Base-by-base conservation (phyloP, 2,329 filamentous ascomycete genomes). In the Mariannaea sp. region DNA sequence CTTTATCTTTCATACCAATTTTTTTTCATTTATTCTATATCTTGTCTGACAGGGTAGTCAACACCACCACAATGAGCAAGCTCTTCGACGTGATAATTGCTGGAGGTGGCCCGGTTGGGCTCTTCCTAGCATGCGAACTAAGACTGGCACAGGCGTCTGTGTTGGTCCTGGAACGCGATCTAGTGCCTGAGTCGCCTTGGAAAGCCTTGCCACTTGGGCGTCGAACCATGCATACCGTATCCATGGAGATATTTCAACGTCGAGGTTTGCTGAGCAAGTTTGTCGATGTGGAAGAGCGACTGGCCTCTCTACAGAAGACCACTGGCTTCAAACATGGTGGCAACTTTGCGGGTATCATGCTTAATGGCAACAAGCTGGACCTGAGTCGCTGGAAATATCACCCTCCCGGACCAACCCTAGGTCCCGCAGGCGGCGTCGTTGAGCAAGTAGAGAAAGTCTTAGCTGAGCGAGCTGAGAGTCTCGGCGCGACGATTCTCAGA, bases 61-160 rank as follows among this genome's bases (percentile, higher is more conserved):
- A 24, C 8, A n/a, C 22, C 22, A 24, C n/a, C n/a, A 8, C 22
- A 8, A 24, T 43, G 41, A 17, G 2, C 22, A 41, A 26, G 20
- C n/a, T 27, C 20, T 70, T 71, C 63, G 70, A 73, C 50, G 71
- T 72, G 22, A 61, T 72, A 17, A 65, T 73, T 22, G 68, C 63
- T 7, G 71, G 70, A n/a, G 70, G 63, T 7, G 71, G 71, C 1
- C 70, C 71, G 1, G 64, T 72, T 19, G 71, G 70, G 14, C 69
- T 73, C 22, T 67, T 73, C 40, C 52, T 72, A 2, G 70, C 72
- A 36, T 70, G 68, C 45, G 73, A 76, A 50, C 65, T 77, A 10
- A 61, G 53, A 9, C 60, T 72, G 7, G 65, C 64, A 35, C 36
- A 60, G 17, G 55, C 60, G 9, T 71, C 69, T 1, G 73, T 75